Percentiles rank a stretch among this genome's conserved stretches.
These are phyloP conservation scores for Glomus cerebriforme DNA, from an alignment of 192 early-diverging fungal genomes.

Conservation along the genomic window DNA sequence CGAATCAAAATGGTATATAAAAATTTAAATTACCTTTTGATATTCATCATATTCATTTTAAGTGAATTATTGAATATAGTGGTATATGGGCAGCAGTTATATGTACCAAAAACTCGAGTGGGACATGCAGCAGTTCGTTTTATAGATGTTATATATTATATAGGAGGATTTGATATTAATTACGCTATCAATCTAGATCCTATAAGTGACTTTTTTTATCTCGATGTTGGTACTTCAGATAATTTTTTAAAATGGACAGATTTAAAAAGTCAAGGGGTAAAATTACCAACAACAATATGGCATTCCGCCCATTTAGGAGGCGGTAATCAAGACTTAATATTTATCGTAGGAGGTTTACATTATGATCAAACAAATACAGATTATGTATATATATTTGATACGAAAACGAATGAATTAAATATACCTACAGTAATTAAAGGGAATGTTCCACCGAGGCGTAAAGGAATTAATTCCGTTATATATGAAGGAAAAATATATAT, in stretches of 20 bases:
- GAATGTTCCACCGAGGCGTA: neutral
- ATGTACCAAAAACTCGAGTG: no score
- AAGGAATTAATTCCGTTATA: neutral
- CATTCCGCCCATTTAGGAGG: neutral
- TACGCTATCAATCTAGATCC: no score
- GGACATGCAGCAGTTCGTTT: no score
- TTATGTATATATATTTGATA: neutral
- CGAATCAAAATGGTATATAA: no score
- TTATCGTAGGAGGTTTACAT: neutral
- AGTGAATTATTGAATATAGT: no score
- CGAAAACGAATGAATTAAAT: neutral
- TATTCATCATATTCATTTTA: neutral
- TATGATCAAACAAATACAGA: neutral
- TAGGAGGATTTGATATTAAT: no score
- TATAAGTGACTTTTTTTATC: neutral
- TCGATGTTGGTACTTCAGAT: neutral
- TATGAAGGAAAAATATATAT: neutral
- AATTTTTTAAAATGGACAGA: neutral
- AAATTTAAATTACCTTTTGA: no score
- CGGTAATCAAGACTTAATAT: neutral
- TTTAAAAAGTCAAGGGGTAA: neutral
- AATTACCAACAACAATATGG: neutral
- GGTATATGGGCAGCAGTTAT: no score
- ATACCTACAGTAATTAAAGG: neutral
- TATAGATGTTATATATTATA: no score